Percentiles rank a stretch among this genome's conserved stretches.
Conservation (phyloP, 2,329 filamentous ascomycete species). For the Calonectria honghensis region DNA sequence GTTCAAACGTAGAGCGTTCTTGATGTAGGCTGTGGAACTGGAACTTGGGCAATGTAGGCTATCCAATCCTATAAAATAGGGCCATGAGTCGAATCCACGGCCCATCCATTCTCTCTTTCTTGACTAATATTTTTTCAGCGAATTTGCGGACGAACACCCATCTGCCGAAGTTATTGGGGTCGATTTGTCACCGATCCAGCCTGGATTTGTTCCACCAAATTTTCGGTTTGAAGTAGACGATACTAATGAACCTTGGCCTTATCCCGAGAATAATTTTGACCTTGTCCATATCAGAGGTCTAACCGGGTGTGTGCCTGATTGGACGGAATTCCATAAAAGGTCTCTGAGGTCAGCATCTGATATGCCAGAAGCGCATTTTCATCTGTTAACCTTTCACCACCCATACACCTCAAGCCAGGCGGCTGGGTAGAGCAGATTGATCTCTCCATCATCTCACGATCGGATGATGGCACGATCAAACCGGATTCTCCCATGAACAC, state of each 20-base stretch:
- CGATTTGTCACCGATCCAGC: slow-evolving; percentile 75
- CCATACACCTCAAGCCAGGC: slow-evolving; percentile 33
- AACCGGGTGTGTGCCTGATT: slow-evolving; percentile 72
- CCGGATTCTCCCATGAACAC: slow-evolving; percentile 43
- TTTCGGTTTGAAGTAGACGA: slow-evolving; percentile 80
- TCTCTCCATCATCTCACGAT: slow-evolving; percentile 34
- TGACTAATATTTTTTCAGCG: slow-evolving; percentile 39
- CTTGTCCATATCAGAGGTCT: slow-evolving; percentile 75
- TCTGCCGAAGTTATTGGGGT: slow-evolving; percentile 69
- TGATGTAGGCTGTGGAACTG: slow-evolving; percentile 60
- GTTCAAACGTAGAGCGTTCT: slow-evolving; percentile 48
- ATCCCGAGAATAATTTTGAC: slow-evolving; percentile 69
- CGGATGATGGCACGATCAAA: slow-evolving; percentile 54
- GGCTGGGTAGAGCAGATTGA: slow-evolving; percentile 39
- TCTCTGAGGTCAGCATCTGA: slow-evolving; percentile 66
- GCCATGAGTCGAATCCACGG: not conserved
- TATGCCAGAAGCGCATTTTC: not conserved
- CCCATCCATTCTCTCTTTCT: not conserved
- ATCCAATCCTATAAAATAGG: not conserved
- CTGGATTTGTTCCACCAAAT: slow-evolving; percentile 74
- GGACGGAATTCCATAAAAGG: slow-evolving; percentile 68
- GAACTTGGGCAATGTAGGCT: slow-evolving; percentile 59
- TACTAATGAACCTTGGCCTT: slow-evolving; percentile 70
- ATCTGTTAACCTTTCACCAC: not conserved
- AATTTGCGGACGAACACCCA: slow-evolving; percentile 63